Evolutionary conservation across 257 asterid species (phyloP).

Genomic region (Solanum megistacrolobum): DNA sequence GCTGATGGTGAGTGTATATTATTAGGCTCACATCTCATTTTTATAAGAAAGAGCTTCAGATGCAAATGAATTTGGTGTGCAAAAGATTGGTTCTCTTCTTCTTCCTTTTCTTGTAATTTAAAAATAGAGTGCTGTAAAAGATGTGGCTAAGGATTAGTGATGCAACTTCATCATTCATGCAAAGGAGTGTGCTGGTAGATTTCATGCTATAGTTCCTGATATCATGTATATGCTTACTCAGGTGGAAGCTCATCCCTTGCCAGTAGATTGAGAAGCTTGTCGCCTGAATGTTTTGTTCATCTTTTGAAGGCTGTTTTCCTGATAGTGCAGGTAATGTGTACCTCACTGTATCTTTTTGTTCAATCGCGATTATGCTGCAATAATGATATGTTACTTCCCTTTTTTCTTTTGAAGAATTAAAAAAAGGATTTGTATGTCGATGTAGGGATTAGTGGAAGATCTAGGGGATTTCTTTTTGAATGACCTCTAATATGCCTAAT

Average conservation of each 20-base stretch:
- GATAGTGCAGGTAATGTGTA: conserved; percentile 86
- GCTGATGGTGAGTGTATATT: conserved; percentile 58
- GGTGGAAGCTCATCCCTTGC: conserved; percentile 93
- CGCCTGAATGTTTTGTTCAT: conserved; percentile 83
- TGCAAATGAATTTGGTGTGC: conserved; percentile 2
- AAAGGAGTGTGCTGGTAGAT: background rate
- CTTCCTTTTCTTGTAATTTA: background rate
- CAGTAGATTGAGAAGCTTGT: conserved; percentile 75
- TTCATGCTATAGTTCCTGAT: background rate
- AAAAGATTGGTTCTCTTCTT: background rate
- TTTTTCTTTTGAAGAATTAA: background rate
- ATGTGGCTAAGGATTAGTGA: background rate
- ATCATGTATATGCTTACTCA: conserved; percentile 9
- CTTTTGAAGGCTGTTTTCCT: conserved; percentile 78
- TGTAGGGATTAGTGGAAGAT: background rate
- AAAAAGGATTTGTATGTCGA: background rate
- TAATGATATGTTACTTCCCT: background rate
- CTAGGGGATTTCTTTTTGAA: background rate
- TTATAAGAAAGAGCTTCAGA: background rate
- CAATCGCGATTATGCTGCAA: background rate
- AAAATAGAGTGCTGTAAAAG: background rate
- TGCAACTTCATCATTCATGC: background rate
- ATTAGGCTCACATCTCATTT: background rate
- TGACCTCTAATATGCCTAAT: background rate
- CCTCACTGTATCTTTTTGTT: conserved; percentile 10